Evolutionary conservation across 768 basidiomycete genomes (phyloP).

Genomic region (Tricholoma flavovirens): DNA sequence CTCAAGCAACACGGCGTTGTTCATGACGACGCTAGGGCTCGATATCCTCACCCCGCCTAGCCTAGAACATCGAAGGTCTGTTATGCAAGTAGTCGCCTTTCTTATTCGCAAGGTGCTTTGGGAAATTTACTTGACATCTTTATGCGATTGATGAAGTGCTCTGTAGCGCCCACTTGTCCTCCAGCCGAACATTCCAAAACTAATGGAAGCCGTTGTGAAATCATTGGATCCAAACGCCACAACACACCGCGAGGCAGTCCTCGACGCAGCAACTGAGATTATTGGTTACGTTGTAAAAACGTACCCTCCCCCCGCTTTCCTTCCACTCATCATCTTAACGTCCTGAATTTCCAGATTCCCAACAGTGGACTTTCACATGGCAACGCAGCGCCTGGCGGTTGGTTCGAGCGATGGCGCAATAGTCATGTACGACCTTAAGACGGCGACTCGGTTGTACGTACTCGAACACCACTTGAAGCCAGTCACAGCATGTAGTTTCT

Average conservation of each 20-base stretch:
- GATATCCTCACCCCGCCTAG: conserved; percentile 80
- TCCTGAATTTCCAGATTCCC: conserved; percentile 57
- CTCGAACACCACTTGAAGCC: conserved; percentile 85
- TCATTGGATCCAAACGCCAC: conserved; percentile 90
- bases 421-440: conserved; percentile 95
- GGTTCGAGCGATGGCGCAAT: conserved; percentile 94
- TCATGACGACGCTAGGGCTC: conserved; percentile 90
- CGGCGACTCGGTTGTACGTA: conserved; percentile 90
- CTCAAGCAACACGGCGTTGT: conserved; percentile 73
- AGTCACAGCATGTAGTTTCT: conserved; percentile 84
- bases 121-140: background rate
- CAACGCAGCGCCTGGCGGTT: conserved; percentile 82
- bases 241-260: conserved; percentile 71
- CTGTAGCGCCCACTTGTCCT: conserved; percentile 76
- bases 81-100: conserved; percentile 91
- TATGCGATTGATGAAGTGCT: background rate
- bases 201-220: conserved; percentile 95
- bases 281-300: conserved; percentile 91
- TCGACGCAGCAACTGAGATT: conserved; percentile 91
- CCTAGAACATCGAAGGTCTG: conserved; percentile 74
- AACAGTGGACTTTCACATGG: conserved; percentile 88
- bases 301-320: conserved; percentile 38
- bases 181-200: conserved; percentile 73
- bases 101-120: conserved; percentile 76
- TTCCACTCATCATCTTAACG: background rate